Base-by-base conservation (phyloP, 1,284 basidiomycete genomes). In the Thecaphora frezii region DNA sequence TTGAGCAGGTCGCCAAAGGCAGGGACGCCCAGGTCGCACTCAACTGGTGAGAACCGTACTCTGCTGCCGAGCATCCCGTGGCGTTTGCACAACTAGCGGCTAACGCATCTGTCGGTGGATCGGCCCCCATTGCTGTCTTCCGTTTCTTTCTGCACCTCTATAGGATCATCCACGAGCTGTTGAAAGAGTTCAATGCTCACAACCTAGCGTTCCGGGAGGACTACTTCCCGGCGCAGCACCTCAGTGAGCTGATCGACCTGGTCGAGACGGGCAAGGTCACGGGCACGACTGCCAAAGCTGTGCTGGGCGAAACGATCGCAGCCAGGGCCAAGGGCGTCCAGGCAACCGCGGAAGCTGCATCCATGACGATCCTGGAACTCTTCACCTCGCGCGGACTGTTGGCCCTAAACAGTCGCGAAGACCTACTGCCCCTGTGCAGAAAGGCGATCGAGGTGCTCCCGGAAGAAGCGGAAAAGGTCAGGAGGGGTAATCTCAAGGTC, bases 171-270 rank as follows among this genome's bases (percentile, higher is more conserved):
- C 71, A 76, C 47, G 64, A 68, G 48, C 54, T 76, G 22, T 58
- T 74, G 47, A 71, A 71, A 37, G 52, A 51, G 10, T 66, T 75
- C 21, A 71, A 74, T 36, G 57, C 64, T 3, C 47, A 53, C 3
- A 50, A 57, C 12, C 41, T 72, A 19, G 54, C 66, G 1, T 77
- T 76, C 61, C 50, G 28, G 18, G 44, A 52, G 18, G 58, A 51
- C 28, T 58, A 55, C 12, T 18, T 77, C 36, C 54, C 69, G 0
- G 80, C 85, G 0, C 77, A 77, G 2, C 86, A 89, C 57, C 82
- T 97, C 76, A 88, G 89, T 2, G 85, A 88, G 56, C 80, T 97
- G 41, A 84, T 97, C 37, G 86, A 89, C 60, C 81, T 93, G 45
- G 87, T 97, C 1, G 84, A 89, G 53, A 74, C 74, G 12, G 84